Percentiles rank a stretch among this genome's conserved stretches.
These are phyloP conservation scores for Wickerhamiella galacta DNA, from an alignment of 805 yeast genomes.

Conservation along the genomic window DNA sequence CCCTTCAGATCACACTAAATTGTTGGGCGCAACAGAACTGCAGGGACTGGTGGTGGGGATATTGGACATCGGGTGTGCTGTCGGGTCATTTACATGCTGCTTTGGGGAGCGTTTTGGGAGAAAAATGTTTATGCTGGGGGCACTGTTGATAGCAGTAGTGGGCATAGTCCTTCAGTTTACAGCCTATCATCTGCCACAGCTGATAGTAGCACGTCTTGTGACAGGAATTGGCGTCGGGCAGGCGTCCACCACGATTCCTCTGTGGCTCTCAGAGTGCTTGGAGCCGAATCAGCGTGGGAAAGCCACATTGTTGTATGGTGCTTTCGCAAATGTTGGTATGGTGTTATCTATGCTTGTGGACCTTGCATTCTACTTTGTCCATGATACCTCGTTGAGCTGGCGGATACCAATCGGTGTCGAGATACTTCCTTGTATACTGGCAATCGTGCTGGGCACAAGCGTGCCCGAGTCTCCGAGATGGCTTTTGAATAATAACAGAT, in stretches of 20 bases:
- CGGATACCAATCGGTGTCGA: conserved; percentile 52
- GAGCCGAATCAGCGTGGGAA: conserved; percentile 44
- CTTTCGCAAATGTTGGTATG: conserved; percentile 49
- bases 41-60: conserved; percentile 21
- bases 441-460: conserved; percentile 26
- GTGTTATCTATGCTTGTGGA: conserved; percentile 54
- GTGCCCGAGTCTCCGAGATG: conserved; percentile 40
- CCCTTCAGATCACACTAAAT: no score
- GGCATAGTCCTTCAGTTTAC: conserved; percentile 44
- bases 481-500: conserved; percentile 18
- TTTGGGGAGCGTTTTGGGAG: conserved; percentile 46
- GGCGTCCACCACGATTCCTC: conserved; percentile 56
- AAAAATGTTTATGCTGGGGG: conserved; percentile 27
- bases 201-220: conserved; percentile 50
- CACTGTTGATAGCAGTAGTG: conserved; percentile 34
- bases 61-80: conserved; percentile 56
- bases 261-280: conserved; percentile 58
- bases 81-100: conserved; percentile 44
- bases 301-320: conserved; percentile 46
- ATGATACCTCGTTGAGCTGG: conserved; percentile 38
- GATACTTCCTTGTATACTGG: conserved; percentile 30
- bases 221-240: conserved; percentile 59
- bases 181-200: conserved; percentile 42
- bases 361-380: conserved; percentile 43
- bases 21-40: conserved; percentile 10